Evolutionary conservation across 1,284 basidiomycete species (phyloP).

Genomic region (Ustanciosporium gigantosporum): DNA sequence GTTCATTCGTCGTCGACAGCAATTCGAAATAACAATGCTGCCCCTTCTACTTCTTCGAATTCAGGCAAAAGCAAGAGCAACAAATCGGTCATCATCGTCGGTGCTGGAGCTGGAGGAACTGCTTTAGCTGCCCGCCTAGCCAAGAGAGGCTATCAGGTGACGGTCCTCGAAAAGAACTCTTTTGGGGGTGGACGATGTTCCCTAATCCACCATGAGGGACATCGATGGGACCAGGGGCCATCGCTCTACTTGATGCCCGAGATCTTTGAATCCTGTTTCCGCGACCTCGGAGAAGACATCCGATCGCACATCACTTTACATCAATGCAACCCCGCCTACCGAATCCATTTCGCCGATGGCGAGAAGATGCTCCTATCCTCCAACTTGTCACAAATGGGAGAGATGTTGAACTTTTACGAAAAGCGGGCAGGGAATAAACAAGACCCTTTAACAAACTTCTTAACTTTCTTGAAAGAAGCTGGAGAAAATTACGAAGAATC

Average conservation of each 20-base stretch:
- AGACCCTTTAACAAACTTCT: constrained; percentile 53
- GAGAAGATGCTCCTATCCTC: constrained; percentile 62
- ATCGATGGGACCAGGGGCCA: constrained; percentile 63
- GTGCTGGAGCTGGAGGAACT: constrained; percentile 65
- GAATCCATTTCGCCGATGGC: constrained; percentile 50
- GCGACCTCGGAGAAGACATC: constrained; percentile 63
- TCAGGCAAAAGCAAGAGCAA: no score
- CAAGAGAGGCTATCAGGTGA: constrained; percentile 64
- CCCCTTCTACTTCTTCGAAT: no score
- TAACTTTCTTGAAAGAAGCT: constrained; percentile 62
- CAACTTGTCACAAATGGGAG: constrained; percentile 63
- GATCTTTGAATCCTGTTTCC: constrained; percentile 64
- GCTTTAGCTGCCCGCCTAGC: constrained; percentile 64
- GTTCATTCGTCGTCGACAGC: no score
- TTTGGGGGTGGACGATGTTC: constrained; percentile 65
- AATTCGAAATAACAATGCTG: no score
- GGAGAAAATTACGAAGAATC: constrained; percentile 64
- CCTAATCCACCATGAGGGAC: constrained; percentile 64
- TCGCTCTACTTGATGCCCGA: constrained; percentile 65
- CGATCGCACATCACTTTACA: constrained; percentile 63
- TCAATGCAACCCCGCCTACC: constrained; percentile 50
- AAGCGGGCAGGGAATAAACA: constrained; percentile 63
- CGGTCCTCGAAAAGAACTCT: constrained; percentile 61
- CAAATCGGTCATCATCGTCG: constrained; percentile 58
- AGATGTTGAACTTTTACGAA: constrained; percentile 65